Evolutionary conservation across 805 yeast genomes (phyloP), one percentile per base, ranked within the genome.

Genomic region (Phaffomyces antillensis): DNA sequence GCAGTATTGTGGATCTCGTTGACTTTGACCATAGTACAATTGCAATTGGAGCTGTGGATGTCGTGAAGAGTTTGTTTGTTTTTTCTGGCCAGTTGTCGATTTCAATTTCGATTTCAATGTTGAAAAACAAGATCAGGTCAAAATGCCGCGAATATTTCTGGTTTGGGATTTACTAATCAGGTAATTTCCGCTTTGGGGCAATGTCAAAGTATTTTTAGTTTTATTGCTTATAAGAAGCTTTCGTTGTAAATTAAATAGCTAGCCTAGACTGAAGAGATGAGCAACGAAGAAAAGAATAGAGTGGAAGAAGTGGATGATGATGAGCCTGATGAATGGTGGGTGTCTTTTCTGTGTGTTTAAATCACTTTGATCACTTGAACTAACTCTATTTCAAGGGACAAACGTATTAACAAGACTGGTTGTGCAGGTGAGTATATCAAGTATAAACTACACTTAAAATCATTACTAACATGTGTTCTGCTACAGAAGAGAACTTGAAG

Each of bases 1-100:
- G 96, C 90, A 13, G 96, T 86, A 55, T 88, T 76, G 50, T 78
- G 72, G 59, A 87, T 79, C 65, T 90, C 96, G 64, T 80, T 78
- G 54, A 93, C 73, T 67, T 87, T 88, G 56, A 88, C 91, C 90
- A 83, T 55, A 15, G 25, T 34, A 17, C 18, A 31, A 23, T 24
- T 31, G 35, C 23, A 30, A 30, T 23, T 36, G 43, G 43, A 26
- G 25, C 39, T 40, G 34, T 15, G 24, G 33, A 5, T 17, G 43
- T 25, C 31, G 41, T 28, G 30, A 28, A 13, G 11, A 15, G 24
- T 25, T 35, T 28, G 42, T 24, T 39, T 32, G 36, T 33, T 34
- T 38, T 42, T 42, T 42, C 25, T 42, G 43, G 44, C 35, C 30
- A 23, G 23, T 18, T 30, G 35, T 32, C 35, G 42, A 34, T 25